Percentiles rank a stretch among this genome's conserved stretches.
phyloP scores from a whole-genome alignment of 768 basidiomycete species.

The Rhodotorula kratochvilovae region DNA sequence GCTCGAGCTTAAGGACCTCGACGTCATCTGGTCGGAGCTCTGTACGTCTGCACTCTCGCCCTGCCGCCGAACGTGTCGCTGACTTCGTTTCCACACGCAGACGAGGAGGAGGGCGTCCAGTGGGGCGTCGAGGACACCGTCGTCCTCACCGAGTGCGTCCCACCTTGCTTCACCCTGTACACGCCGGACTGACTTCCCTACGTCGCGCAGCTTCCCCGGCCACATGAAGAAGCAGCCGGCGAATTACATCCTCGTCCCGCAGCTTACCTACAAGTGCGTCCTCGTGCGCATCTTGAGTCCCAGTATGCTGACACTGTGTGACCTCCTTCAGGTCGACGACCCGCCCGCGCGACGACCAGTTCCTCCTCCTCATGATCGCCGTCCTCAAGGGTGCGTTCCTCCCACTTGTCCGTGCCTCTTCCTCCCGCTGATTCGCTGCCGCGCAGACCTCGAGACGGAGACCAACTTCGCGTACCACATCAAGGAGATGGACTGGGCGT shows the following conservation, averaged over 20 bases:
- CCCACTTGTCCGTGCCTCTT: not conserved
- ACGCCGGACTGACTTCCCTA: not conserved
- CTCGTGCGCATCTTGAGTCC: not conserved
- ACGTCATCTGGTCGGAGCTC: slow-evolving; percentile 18
- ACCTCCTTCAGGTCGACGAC: not conserved
- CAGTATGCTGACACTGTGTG: no score
- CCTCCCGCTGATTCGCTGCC: not conserved
- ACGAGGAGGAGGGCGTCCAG: slow-evolving; percentile 25
- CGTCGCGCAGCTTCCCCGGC: not conserved
- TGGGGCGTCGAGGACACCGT: slow-evolving; percentile 25
- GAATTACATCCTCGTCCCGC: slow-evolving; percentile 20
- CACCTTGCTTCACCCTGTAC: not conserved
- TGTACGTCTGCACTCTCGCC: not conserved
- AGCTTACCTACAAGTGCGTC: slow-evolving; percentile 5
- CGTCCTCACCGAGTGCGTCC: slow-evolving; percentile 19
- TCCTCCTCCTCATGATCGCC: slow-evolving; percentile 23
- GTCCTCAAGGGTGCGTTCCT: slow-evolving; percentile 2
- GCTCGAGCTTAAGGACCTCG: slow-evolving; percentile 26
- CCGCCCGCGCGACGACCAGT: slow-evolving; percentile 13
- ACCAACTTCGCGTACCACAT: slow-evolving; percentile 28
- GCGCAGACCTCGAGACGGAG: slow-evolving; percentile 27
- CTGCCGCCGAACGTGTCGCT: not conserved
- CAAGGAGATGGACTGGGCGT: not conserved
- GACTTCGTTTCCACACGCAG: not conserved
- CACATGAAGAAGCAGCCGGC: slow-evolving; percentile 5